phyloP scores from a whole-genome alignment of 345 rosid species.

The Adansonia digitata region DNA sequence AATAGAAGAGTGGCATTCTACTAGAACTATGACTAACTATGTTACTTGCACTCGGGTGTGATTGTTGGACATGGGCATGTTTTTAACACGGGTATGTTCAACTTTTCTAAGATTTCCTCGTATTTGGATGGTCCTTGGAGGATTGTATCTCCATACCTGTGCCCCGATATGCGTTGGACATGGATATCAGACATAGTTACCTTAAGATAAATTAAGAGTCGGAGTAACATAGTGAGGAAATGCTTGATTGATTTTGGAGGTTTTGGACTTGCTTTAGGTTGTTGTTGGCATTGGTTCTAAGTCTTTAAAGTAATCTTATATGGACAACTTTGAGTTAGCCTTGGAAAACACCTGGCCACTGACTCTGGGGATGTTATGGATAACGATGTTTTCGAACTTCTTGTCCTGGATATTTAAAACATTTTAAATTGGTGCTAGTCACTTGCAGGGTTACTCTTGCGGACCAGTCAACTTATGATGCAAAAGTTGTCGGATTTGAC shows the following conservation, averaged over 20 bases:
- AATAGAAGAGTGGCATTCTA: neutral
- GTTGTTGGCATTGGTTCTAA: too few species aligned
- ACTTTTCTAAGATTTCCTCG: too few species aligned
- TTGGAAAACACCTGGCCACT: neutral
- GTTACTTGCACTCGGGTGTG: too few species aligned
- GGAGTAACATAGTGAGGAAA: neutral
- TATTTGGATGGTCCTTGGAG: too few species aligned
- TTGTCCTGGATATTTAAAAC: neutral
- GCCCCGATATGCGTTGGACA: too few species aligned
- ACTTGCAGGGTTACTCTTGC: slow-evolving; percentile 79
- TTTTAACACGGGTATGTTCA: too few species aligned
- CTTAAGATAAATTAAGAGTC: too few species aligned
- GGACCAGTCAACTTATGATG: slow-evolving; percentile 85
- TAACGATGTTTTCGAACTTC: neutral
- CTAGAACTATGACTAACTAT: too few species aligned
- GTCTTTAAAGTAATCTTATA: neutral
- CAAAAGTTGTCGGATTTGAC: slow-evolving; percentile 84
- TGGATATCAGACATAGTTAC: too few species aligned
- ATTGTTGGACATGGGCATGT: too few species aligned
- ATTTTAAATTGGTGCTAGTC: slow-evolving; percentile 13
- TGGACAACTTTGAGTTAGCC: neutral
- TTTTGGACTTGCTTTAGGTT: neutral
- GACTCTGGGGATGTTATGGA: neutral
- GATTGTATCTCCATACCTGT: too few species aligned
- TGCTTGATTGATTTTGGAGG: neutral